Evolutionary conservation across 1,139 yeast species (phyloP), one percentile per base, ranked within the genome.

Genomic region (Yamadazyma dushanensis): DNA sequence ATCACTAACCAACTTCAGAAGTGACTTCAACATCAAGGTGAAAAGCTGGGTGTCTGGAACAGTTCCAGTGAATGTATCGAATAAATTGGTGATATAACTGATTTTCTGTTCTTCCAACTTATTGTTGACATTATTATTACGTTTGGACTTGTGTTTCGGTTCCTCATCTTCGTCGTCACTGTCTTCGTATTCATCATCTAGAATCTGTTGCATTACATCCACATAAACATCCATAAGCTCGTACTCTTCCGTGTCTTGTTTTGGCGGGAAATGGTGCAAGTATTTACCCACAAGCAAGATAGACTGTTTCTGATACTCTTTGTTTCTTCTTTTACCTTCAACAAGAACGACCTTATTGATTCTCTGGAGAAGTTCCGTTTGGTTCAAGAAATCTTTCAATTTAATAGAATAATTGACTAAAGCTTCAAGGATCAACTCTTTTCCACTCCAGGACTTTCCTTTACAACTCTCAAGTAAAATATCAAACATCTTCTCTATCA

Each of bases 381-480:
- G 39, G n/a, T 38, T 16, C 32, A 69, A 43, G 40, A 53, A 63
- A 0, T 45, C 47, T 32, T 66, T 60, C 9, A 77, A 69, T 44
- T 76, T 76, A 10, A 66, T 54, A 0, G 82, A 56, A 26, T 85
- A 66, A 1, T 78, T 64, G 1, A 87, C 83, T 34, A 90, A 61
- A 0, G 96, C 88, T 28, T 77, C 79, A 20, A 88, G 64, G 2
- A 92, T 74, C 27, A 70, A 59, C 46, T 88, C 96, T 53, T 92
- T 92, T 7, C 97, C 97, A 14, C 73, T 73, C 95, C 96, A 92
- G 8, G 94, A 76, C 42, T 92, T 77, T 0, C 97, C 97, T 37
- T 73, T 68, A 40, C 83, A 71, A 0, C 95, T 79, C 29, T 73
- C 75, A 16, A 86, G 53, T 35, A 89, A 65, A 5, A 81, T 66